These are phyloP conservation scores for Poa annua DNA, from an alignment of 176 grass and related monocot genomes.

Conservation along the genomic window DNA sequence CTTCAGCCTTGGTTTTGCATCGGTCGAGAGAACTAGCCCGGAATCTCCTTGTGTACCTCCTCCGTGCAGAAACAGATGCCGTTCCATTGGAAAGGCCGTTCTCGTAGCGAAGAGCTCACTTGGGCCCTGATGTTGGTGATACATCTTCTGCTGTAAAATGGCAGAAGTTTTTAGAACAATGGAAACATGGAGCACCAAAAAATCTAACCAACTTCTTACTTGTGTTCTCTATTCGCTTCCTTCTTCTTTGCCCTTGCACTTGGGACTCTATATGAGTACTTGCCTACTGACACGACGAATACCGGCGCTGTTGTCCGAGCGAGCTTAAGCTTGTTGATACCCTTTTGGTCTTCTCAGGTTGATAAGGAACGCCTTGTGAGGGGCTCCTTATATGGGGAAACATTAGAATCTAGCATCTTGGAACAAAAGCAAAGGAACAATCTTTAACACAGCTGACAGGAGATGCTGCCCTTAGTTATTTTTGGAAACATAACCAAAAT, in stretches of 20 bases:
- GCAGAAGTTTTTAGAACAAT: conserved; percentile 29
- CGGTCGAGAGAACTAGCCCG: conserved; percentile 92
- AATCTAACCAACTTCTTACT: conserved; percentile 37
- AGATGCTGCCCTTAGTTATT: conserved; percentile 49
- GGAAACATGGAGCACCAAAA: neutral
- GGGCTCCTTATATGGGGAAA: conserved; percentile 87
- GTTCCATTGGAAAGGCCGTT: conserved; percentile 67
- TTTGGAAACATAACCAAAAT: conserved; percentile 33
- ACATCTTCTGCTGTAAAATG: conserved; percentile 70
- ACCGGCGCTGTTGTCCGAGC: conserved; percentile 18
- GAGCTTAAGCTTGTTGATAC: conserved; percentile 49
- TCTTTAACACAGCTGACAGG: conserved; percentile 64
- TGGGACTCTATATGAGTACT: conserved; percentile 26
- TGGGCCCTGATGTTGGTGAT: conserved; percentile 77
- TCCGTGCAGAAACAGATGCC: conserved; percentile 80
- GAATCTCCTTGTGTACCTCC: conserved; percentile 81
- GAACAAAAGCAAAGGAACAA: conserved; percentile 61
- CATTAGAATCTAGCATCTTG: conserved; percentile 73
- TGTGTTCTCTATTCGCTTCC: conserved; percentile 34
- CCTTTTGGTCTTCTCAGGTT: conserved; percentile 63
- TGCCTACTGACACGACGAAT: conserved; percentile 30
- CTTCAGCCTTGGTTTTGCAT: conserved; percentile 96
- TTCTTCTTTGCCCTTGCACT: conserved; percentile 42
- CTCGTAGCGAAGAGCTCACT: conserved; percentile 72
- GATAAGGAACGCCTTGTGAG: conserved; percentile 60